Conservation (phyloP, 169 alveolate genomes). For the Cystoisospora suis region DNA sequence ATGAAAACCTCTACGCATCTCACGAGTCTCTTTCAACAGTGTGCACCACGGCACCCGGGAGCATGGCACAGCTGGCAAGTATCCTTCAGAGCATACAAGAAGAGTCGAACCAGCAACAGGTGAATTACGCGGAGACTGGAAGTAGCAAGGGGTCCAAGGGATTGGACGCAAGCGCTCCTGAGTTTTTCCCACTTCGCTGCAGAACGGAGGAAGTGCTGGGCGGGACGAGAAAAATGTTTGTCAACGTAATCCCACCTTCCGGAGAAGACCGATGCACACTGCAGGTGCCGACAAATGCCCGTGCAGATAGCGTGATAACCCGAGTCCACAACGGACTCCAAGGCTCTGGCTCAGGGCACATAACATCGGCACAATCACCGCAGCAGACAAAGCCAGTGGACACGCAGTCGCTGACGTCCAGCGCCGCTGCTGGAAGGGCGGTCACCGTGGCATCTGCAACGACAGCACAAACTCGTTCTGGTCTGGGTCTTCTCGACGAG, state of each 20-base stretch:
- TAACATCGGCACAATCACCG: no score
- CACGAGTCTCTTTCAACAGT: not conserved
- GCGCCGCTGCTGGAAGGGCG: no score
- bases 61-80: slow-evolving; percentile 2
- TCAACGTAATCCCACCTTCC: no score
- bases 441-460: no score
- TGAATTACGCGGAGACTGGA: not conserved
- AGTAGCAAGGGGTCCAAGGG: not conserved
- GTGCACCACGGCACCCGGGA: slow-evolving; percentile 32
- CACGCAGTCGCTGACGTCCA: no score
- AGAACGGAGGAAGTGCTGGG: not conserved
- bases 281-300: no score
- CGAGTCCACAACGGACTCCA: no score
- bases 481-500: not conserved
- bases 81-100: slow-evolving; percentile 28
- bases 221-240: not conserved
- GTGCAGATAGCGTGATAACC: no score
- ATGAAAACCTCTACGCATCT: not conserved
- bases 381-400: no score
- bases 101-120: not conserved
- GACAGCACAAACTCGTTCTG: no score
- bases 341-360: no score
- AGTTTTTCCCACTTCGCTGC: not conserved
- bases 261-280: no score
- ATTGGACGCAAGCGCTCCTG: slow-evolving; percentile 13